These are phyloP conservation scores for Echinochloa phyllopogon DNA, from an alignment of 176 grass and related monocot genomes.

Conservation along the genomic window DNA sequence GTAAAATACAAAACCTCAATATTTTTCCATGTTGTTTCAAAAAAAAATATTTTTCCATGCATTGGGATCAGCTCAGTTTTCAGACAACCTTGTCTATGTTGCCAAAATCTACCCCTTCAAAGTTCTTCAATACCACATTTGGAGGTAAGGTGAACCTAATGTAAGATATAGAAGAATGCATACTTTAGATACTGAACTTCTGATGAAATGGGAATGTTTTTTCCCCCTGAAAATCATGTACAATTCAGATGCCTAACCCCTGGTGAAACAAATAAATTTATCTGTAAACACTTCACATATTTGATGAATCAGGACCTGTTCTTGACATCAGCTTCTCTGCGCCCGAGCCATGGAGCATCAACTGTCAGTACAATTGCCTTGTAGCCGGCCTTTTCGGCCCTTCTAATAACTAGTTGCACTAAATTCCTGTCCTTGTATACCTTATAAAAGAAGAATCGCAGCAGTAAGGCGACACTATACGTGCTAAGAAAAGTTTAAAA, in stretches of 20 bases:
- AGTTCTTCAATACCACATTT: slow-evolving; percentile 74
- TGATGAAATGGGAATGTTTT: neutral
- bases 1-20: neutral
- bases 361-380: slow-evolving; percentile 88
- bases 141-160: slow-evolving; percentile 68
- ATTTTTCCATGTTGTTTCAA: no score
- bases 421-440: slow-evolving; percentile 83
- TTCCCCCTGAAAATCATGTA: neutral
- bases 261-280: neutral
- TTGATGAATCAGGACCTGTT: slow-evolving; percentile 62
- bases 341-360: slow-evolving; percentile 76
- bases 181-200: neutral
- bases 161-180: slow-evolving; percentile 3
- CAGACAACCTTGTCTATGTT: slow-evolving; percentile 69
- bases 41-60: no score
- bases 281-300: neutral
- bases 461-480: neutral
- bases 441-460: slow-evolving; percentile 38
- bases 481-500: neutral
- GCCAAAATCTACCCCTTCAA: slow-evolving; percentile 71
- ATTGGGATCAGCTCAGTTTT: neutral
- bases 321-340: slow-evolving; percentile 84
- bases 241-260: neutral
- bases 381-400: slow-evolving; percentile 83
- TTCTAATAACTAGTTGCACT: slow-evolving; percentile 64